phyloP scores from a whole-genome alignment of 345 rosid species.

The Physaria fendleri region DNA sequence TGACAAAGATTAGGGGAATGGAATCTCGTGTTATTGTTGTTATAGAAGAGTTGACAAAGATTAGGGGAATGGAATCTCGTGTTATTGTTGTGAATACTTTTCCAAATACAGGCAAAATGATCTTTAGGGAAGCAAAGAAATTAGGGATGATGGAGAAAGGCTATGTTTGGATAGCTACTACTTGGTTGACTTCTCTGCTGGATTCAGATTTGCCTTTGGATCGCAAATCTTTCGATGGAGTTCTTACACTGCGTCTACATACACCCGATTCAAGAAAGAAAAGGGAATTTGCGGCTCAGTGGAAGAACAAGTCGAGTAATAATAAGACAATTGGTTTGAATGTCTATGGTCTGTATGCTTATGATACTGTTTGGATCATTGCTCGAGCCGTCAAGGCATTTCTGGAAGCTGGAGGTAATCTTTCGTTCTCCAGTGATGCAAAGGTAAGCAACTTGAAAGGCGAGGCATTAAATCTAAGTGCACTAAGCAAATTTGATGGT shows the following conservation, averaged over 20 bases:
- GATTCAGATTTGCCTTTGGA: conserved; percentile 50
- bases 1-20: no score
- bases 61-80: conserved; percentile 65
- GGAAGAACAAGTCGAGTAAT: conserved; percentile 55
- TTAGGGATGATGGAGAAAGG: conserved; percentile 76
- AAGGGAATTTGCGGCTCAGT: conserved; percentile 48
- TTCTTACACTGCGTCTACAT: conserved; percentile 67
- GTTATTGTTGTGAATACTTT: conserved; percentile 57
- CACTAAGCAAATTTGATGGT: no score
- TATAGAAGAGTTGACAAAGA: no score
- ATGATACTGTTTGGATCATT: conserved; percentile 89
- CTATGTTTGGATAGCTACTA: conserved; percentile 82
- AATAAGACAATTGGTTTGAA: conserved; percentile 58
- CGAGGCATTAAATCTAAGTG: conserved; percentile 57
- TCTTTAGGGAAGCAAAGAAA: conserved; percentile 65
- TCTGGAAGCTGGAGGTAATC: conserved; percentile 54
- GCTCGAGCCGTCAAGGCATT: conserved; percentile 62
- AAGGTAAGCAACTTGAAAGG: conserved; percentile 37
- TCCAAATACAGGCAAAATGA: conserved; percentile 50
- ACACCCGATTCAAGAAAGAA: conserved; percentile 56
- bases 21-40: no score
- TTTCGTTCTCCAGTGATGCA: conserved; percentile 60
- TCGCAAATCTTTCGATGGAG: conserved; percentile 45
- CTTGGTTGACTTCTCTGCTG: conserved; percentile 71
- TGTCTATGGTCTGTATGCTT: conserved; percentile 73